These are phyloP conservation scores for Sabuloglossum arenarium DNA, from an alignment of 495 filamentous ascomycete genomes.

Conservation along the genomic window DNA sequence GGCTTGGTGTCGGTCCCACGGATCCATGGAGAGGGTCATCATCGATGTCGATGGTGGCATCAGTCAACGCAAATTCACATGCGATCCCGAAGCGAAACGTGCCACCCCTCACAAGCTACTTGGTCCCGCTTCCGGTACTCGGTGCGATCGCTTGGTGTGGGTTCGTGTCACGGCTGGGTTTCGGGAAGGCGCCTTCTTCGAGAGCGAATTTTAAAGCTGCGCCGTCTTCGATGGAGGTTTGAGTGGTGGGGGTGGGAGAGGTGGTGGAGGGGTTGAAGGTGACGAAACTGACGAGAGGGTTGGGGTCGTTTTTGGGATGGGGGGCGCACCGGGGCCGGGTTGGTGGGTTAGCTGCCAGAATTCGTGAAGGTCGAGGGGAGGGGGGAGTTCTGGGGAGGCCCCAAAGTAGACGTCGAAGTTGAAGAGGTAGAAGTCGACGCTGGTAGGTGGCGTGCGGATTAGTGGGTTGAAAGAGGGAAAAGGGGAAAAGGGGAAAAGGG, in stretches of 20 bases:
- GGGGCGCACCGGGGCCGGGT: no score
- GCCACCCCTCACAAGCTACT: neutral
- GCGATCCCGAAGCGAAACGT: neutral
- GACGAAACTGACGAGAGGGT: neutral
- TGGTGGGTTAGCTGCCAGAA: no score
- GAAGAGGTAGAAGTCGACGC: slow-evolving; percentile 24
- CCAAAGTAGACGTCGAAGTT: slow-evolving; percentile 27
- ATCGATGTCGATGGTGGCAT: neutral
- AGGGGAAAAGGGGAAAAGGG: no score
- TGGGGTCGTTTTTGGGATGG: neutral
- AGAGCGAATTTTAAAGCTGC: neutral
- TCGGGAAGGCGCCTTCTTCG: slow-evolving; percentile 3
- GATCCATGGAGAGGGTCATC: no score
- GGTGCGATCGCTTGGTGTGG: neutral
- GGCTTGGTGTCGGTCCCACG: neutral
- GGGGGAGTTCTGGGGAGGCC: no score
- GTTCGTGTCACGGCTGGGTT: neutral
- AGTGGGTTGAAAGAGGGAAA: neutral
- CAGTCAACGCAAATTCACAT: neutral
- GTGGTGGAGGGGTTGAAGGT: neutral
- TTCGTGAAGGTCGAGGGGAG: no score
- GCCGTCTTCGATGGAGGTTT: neutral
- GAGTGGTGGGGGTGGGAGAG: neutral
- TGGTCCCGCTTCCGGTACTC: neutral
- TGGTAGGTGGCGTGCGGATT: slow-evolving; percentile 16